Percentiles rank a stretch among this genome's conserved stretches.
phyloP scores from a whole-genome alignment of 495 filamentous ascomycete genomes.

The Neurospora tetrasperma region DNA sequence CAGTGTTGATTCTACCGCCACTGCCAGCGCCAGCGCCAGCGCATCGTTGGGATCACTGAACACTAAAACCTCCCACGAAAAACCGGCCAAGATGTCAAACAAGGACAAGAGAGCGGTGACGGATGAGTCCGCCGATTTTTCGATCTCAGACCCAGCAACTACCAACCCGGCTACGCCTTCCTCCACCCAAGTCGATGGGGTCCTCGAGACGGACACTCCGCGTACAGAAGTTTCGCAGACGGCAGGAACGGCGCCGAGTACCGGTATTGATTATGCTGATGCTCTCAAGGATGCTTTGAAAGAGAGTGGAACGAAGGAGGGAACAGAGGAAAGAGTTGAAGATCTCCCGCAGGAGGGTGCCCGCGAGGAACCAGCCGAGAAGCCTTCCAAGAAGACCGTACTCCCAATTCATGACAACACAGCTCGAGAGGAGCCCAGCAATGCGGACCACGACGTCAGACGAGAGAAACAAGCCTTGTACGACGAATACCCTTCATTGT shows the following conservation, averaged over 20 bases:
- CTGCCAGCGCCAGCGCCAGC: background rate
- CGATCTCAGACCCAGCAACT: background rate
- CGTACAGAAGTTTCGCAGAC: background rate
- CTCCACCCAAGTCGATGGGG: background rate
- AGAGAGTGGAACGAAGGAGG: background rate
- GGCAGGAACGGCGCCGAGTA: background rate
- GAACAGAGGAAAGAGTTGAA: constrained; percentile 11
- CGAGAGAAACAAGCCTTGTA: background rate
- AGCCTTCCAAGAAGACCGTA: constrained; percentile 6
- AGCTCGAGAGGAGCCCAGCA: background rate
- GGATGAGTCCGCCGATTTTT: constrained; percentile 6
- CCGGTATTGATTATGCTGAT: background rate
- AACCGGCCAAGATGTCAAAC: background rate
- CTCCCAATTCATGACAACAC: constrained; percentile 5
- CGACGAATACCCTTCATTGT: background rate
- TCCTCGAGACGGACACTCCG: background rate
- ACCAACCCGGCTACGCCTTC: background rate
- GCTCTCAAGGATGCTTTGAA: background rate
- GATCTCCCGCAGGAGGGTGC: constrained; percentile 1
- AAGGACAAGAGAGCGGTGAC: background rate
- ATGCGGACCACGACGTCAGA: background rate
- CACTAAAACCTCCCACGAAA: background rate
- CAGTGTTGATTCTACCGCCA: background rate
- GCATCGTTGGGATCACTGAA: background rate
- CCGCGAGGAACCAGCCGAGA: background rate